Conservation (phyloP, 1,284 basidiomycete genomes). For the Ustilago trichophora region DNA sequence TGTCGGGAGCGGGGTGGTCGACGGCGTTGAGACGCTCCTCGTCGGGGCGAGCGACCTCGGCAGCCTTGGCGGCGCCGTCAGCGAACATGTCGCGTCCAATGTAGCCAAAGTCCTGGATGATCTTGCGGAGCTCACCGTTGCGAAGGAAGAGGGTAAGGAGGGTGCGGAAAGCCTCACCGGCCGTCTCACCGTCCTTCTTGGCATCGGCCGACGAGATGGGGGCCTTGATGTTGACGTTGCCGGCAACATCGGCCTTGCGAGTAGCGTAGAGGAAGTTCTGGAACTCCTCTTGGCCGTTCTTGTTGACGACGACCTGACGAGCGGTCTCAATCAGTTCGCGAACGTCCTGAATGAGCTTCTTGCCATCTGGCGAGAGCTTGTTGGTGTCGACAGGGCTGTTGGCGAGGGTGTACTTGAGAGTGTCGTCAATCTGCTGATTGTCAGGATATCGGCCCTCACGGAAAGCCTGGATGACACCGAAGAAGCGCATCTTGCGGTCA, state of each 20-base stretch:
- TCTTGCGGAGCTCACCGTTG: constrained; percentile 60
- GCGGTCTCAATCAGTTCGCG: constrained; percentile 55
- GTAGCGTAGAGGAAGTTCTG: constrained; percentile 62
- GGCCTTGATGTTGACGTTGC: constrained; percentile 44
- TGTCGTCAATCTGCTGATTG: constrained; percentile 60
- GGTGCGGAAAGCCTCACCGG: constrained; percentile 60
- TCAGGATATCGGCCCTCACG: constrained; percentile 61
- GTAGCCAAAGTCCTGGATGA: constrained; percentile 59
- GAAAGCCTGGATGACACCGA: constrained; percentile 62
- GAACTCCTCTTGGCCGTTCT: constrained; percentile 61
- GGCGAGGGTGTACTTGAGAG: constrained; percentile 54
- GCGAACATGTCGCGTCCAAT: constrained; percentile 80
- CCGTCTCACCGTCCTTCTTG: constrained; percentile 60
- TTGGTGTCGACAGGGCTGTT: constrained; percentile 54
- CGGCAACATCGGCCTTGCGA: constrained; percentile 50
- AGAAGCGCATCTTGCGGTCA: constrained; percentile 61
- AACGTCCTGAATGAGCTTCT: constrained; percentile 58
- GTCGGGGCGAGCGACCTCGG: constrained; percentile 76
- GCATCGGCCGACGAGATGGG: constrained; percentile 51
- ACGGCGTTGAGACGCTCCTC: constrained; percentile 75
- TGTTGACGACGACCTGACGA: constrained; percentile 57
- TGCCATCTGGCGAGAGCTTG: constrained; percentile 59
- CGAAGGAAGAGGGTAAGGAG: constrained; percentile 62
- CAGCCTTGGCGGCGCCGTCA: constrained; percentile 78
- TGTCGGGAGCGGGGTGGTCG: constrained; percentile 72